Conservation (phyloP, 768 basidiomycete species). For the Lentinus tigrinus region DNA sequence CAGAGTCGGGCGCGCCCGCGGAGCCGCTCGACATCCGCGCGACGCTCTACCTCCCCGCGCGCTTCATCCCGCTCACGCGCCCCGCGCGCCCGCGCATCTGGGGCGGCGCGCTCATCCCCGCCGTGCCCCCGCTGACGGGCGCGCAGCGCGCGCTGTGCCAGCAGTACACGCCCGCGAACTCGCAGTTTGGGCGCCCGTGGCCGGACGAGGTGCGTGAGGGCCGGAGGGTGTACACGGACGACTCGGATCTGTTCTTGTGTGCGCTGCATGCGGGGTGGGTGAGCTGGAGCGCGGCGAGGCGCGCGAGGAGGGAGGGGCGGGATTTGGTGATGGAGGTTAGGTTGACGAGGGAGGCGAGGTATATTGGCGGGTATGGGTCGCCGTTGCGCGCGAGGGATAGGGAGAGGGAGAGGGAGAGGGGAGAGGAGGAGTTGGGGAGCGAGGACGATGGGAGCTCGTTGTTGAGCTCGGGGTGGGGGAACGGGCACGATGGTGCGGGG, state of each 20-base stretch:
- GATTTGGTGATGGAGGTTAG: conserved; percentile 43
- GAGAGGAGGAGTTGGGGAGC: conserved; percentile 1
- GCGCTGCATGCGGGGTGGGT: conserved; percentile 64
- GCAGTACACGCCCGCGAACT: conserved; percentile 16
- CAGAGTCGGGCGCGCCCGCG: conserved; percentile 6
- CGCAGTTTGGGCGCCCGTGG: conserved; percentile 22
- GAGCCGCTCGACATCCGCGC: conserved; percentile 32
- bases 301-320: conserved; percentile 36
- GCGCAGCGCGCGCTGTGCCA: conserved; percentile 20
- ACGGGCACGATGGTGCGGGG: conserved; percentile 74
- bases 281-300: conserved; percentile 40
- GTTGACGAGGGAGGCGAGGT: conserved; percentile 43
- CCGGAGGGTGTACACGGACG: conserved; percentile 73
- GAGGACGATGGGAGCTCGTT: conserved; percentile 31
- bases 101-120: conserved; percentile 59
- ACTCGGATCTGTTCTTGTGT: conserved; percentile 69
- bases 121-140: conserved; percentile 31
- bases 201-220: conserved; percentile 28
- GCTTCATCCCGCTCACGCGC: conserved; percentile 54
- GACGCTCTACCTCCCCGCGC: conserved; percentile 58
- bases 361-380: conserved; percentile 43
- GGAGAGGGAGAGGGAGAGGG: conserved; percentile 11
- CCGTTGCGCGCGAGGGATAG: conserved; percentile 15
- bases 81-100: conserved; percentile 61
- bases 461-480: conserved; percentile 65